Base-by-base conservation (phyloP, 1,284 basidiomycete genomes). In the Cystobasidium sp. region DNA sequence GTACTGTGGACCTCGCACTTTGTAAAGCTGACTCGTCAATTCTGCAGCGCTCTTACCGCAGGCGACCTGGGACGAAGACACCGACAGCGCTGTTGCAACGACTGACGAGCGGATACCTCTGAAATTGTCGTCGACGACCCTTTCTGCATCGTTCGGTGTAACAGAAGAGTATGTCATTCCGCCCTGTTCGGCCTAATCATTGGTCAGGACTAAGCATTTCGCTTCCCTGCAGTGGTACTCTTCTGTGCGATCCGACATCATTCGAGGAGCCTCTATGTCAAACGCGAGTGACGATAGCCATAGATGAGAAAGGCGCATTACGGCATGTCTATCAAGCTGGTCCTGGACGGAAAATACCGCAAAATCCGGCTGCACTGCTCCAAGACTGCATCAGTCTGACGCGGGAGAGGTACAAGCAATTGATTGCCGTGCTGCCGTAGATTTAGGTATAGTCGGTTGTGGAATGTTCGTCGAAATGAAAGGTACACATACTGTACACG, bases 241-340 rank as follows among this genome's bases (percentile, higher is more conserved):
- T 72, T 39, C 22, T 51, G 14, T 56, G 49, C 22, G 65, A 73
- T 47, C 51, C 47, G 4, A 59, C 43, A 56, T 59, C 93, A 0
- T 97, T 97, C 81, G 95, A 98, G 83, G 89, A 94, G 77, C 91
- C 92, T 0, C 85, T 96, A 16, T 85, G 93, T 31, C 88, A 90
- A 24, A 89, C 90, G 0, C 86, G 86, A 0, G 80, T 94, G 58
- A 89, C 88, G 0, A 83, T 94, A 51, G 84, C 90, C 0, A 76
- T 92, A 1, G 88, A 90, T 77, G 86, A 87, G 66, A 77, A 81
- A 1, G 85, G 85, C 3, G 82, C 85, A 1, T 83, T 91, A 0
- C 81, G 88, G 39, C 74, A 71, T 16, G 75, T 83, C 1, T 65
- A 81, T 47, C 87, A 88, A 0, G 85, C 89, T 10, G 85, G 86